These are phyloP conservation scores for Lactarius evosmus DNA, from an alignment of 768 basidiomycete species.

Conservation along the genomic window DNA sequence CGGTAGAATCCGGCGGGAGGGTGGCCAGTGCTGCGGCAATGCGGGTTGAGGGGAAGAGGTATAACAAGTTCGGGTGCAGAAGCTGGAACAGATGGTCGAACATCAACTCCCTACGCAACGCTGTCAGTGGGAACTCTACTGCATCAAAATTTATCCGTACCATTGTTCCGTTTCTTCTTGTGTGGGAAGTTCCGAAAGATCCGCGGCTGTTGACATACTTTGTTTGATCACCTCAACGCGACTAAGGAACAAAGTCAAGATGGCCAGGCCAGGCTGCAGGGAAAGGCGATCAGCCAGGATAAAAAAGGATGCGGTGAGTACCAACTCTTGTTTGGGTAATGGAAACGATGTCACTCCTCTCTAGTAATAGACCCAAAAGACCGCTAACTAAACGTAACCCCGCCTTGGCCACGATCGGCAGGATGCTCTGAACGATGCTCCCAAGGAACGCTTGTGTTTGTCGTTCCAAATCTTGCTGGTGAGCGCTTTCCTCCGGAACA, in stretches of 20 bases:
- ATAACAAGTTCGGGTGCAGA: constrained; percentile 69
- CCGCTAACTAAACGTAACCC: constrained; percentile 82
- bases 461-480: constrained; percentile 69
- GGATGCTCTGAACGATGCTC: constrained; percentile 81
- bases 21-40: constrained; percentile 41
- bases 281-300: constrained; percentile 15
- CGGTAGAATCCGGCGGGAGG: constrained; percentile 36
- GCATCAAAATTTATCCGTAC: constrained; percentile 39
- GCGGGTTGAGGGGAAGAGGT: constrained; percentile 89
- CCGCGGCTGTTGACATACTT: constrained; percentile 49
- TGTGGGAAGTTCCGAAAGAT: constrained; percentile 54
- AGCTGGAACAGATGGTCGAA: constrained; percentile 85
- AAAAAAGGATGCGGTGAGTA: constrained; percentile 15
- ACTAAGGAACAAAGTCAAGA: constrained; percentile 87
- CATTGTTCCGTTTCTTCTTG: constrained; percentile 78
- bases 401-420: constrained; percentile 76
- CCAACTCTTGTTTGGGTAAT: constrained; percentile 81
- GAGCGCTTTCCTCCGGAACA: constrained; percentile 54
- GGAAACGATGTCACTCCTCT: constrained; percentile 68
- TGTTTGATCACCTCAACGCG: constrained; percentile 93
- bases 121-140: constrained; percentile 12
- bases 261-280: constrained; percentile 80
- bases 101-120: constrained; percentile 65
- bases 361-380: constrained; percentile 76
- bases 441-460: constrained; percentile 88